Conservation (phyloP, 805 yeast species). For the Barnettozyma wickerhamii region DNA sequence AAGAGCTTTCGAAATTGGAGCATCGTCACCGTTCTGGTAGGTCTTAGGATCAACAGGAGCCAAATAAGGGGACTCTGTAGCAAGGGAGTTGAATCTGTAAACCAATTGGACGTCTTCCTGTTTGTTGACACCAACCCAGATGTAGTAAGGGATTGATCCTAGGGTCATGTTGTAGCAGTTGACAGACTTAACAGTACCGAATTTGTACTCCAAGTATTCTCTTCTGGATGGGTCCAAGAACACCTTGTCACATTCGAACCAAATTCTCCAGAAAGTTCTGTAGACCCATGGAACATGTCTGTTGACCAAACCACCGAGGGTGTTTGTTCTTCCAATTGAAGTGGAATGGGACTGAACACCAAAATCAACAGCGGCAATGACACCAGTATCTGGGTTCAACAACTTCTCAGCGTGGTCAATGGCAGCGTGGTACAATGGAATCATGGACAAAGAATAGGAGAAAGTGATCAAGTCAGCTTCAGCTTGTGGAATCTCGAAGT, state of each 20-base stretch:
- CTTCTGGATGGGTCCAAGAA: slow-evolving; percentile 77
- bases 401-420: slow-evolving; percentile 58
- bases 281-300: slow-evolving; percentile 74
- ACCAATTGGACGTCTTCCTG: slow-evolving; percentile 43
- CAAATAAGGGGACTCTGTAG: slow-evolving; percentile 78
- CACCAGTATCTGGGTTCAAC: slow-evolving; percentile 50
- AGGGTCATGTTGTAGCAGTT: slow-evolving; percentile 60
- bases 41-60: slow-evolving; percentile 45
- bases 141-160: slow-evolving; percentile 77
- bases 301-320: slow-evolving; percentile 68
- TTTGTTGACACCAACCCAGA: slow-evolving; percentile 78
- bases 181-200: slow-evolving; percentile 75
- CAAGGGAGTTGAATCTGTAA: slow-evolving; percentile 60
- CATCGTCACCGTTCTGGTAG: slow-evolving; percentile 15
- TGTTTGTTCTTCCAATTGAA: slow-evolving; percentile 62
- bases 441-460: slow-evolving; percentile 81
- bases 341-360: slow-evolving; percentile 70
- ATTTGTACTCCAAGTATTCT: slow-evolving; percentile 76
- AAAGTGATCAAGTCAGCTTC: slow-evolving; percentile 72
- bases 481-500: slow-evolving; percentile 47
- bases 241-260: slow-evolving; percentile 85
- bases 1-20: slow-evolving; percentile 60
- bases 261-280: slow-evolving; percentile 79
- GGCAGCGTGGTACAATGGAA: slow-evolving; percentile 76
- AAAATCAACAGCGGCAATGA: slow-evolving; percentile 72